Evolutionary conservation across 2,329 filamentous ascomycete genomes (phyloP).

Genomic region (Pezicula radicicola): DNA sequence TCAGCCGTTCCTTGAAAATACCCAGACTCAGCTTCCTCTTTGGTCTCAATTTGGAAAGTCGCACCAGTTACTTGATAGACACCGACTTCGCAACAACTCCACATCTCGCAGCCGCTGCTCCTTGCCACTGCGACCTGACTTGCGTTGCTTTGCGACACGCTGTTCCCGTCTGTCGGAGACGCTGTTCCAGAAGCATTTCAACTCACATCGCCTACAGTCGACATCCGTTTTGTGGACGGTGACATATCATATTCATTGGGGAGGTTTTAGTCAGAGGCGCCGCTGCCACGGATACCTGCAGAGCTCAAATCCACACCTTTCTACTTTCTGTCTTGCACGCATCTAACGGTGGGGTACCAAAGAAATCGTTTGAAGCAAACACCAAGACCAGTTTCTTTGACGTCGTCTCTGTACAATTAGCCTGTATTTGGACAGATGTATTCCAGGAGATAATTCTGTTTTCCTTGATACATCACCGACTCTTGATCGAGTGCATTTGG

Average conservation of each 20-base stretch:
- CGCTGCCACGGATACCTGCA: conserved; percentile 24
- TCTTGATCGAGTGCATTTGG: conserved; percentile 9
- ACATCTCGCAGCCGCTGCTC: conserved; percentile 5
- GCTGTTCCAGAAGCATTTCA: conserved; percentile 25
- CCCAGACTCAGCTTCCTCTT: conserved; percentile 71
- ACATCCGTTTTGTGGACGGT: conserved; percentile 18
- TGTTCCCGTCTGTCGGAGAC: conserved; percentile 18
- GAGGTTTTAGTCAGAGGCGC: conserved; percentile 16
- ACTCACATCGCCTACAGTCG: conserved; percentile 20
- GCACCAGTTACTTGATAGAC: conserved; percentile 10
- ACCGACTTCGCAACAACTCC: conserved; percentile 12
- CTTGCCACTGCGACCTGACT: conserved; percentile 15
- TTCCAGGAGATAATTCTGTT: conserved; percentile 16
- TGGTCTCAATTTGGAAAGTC: conserved; percentile 16
- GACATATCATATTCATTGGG: conserved; percentile 16
- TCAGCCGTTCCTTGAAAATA: conserved; percentile 89
- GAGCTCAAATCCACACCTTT: conserved; percentile 21
- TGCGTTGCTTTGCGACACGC: conserved; percentile 11
- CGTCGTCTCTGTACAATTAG: conserved; percentile 16
- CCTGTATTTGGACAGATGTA: conserved; percentile 17
- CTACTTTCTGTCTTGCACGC: conserved; percentile 16
- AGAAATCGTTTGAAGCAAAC: conserved; percentile 17
- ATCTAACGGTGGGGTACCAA: conserved; percentile 12
- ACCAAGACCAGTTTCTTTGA: conserved; percentile 5
- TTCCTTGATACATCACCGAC: conserved; percentile 6